A percentile compares a stretch with the other conserved stretches of the same genome.
Evolutionary conservation across 2,329 filamentous ascomycete genomes (phyloP).

Genomic region (Diaporthe caulivora): DNA sequence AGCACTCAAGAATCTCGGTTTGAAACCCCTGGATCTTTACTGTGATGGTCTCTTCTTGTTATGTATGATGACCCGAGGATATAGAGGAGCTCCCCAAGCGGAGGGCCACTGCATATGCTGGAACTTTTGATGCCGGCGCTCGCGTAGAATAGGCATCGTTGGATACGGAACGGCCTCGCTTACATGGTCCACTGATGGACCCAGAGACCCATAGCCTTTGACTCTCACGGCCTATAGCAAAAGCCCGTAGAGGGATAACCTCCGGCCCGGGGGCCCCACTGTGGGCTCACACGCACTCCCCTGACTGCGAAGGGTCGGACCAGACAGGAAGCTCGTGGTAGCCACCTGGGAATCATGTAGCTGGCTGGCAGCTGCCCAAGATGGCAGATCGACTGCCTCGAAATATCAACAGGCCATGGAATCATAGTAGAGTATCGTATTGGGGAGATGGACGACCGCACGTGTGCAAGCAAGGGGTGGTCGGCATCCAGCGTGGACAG

Average conservation of each 20-base stretch:
- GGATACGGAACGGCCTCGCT: conserved; percentile 2
- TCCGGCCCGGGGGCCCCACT: conserved; percentile 5
- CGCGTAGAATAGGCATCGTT: not conserved
- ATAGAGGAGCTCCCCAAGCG: not conserved
- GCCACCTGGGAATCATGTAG: not conserved
- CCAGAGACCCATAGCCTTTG: not conserved
- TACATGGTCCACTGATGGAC: conserved; percentile 1
- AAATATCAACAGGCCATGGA: not conserved
- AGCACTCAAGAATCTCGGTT: no score
- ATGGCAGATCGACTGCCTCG: not conserved
- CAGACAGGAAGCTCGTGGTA: not conserved
- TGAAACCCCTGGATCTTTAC: not conserved
- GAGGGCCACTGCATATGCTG: not conserved
- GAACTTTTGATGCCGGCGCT: not conserved
- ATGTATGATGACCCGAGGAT: not conserved
- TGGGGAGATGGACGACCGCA: not conserved
- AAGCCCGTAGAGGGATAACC: conserved; percentile 11
- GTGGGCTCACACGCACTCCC: not conserved
- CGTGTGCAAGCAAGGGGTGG: not conserved
- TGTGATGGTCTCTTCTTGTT: not conserved
- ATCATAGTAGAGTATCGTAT: not conserved
- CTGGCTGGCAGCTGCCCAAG: not conserved
- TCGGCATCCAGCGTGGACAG: not conserved
- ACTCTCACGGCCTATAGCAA: not conserved
- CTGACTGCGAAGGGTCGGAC: not conserved